Percentiles rank a stretch among this genome's conserved stretches.
These are phyloP conservation scores for Colletotrichum cuscutae DNA, from an alignment of 2,329 filamentous ascomycete species.

Conservation along the genomic window DNA sequence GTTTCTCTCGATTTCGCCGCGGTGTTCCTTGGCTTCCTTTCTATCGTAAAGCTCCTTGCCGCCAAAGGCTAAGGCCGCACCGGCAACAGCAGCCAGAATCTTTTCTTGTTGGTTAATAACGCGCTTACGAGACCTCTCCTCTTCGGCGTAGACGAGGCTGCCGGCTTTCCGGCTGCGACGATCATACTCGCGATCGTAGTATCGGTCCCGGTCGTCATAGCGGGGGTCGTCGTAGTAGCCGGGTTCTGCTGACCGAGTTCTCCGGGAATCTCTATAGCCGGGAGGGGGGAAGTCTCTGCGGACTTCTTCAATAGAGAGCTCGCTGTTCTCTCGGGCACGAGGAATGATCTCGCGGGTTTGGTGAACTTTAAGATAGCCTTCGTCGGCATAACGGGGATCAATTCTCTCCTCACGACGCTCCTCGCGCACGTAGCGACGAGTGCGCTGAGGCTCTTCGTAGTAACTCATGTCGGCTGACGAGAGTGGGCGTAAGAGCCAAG, in stretches of 20 bases:
- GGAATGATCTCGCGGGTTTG: slow-evolving; percentile 65
- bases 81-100: slow-evolving; percentile 73
- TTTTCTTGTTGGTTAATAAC: slow-evolving; percentile 72
- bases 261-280: slow-evolving; percentile 64
- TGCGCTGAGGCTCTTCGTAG: slow-evolving; percentile 61
- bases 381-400: slow-evolving; percentile 65
- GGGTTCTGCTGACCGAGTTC: slow-evolving; percentile 72
- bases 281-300: slow-evolving; percentile 86
- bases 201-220: slow-evolving; percentile 57
- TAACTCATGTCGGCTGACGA: slow-evolving; percentile 50
- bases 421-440: slow-evolving; percentile 64
- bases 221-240: slow-evolving; percentile 65
- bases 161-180: slow-evolving; percentile 62
- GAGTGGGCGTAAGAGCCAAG: background rate
- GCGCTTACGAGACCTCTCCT: slow-evolving; percentile 58
- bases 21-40: slow-evolving; percentile 64
- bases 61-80: slow-evolving; percentile 71
- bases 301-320: slow-evolving; percentile 82
- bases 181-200: slow-evolving; percentile 59
- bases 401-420: slow-evolving; percentile 60
- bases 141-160: slow-evolving; percentile 66
- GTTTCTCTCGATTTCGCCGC: slow-evolving; percentile 65
- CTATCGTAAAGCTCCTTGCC: slow-evolving; percentile 75
- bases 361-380: slow-evolving; percentile 57
- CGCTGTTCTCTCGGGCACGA: slow-evolving; percentile 76